Base-by-base conservation (phyloP, 2,329 filamentous ascomycete species). In the Trichoderma harzianum region DNA sequence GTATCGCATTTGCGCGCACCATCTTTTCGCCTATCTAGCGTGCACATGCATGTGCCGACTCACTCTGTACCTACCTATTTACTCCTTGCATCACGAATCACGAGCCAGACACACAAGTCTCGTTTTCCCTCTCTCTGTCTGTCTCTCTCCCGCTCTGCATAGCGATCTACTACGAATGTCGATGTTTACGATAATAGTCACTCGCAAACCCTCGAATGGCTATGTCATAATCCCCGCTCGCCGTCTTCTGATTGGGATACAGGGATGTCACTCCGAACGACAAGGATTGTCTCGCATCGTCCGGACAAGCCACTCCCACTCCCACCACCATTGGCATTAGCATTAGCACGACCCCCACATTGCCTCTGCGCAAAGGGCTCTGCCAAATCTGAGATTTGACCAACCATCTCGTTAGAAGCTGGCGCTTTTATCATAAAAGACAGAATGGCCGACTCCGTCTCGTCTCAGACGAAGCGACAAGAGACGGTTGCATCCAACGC, bases 191-290 rank as follows among this genome's bases (percentile, higher is more conserved):
- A 51, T 51, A 51, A 11, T 51, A 21, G 16, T 47, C 5, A 51
- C 10, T 21, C 10, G n/a, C 43, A 51, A 61, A 39, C 36, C 60
- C 60, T 62, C 51, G 51, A 72, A 39, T 55, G 53, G 61, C 58
- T 61, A 72, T 72, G 71, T 72, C 71, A 72, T 72, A 34, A 63
- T 67, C 71, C 26, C 71, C 71, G 67, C 71, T 51, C 21, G 34
- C 36, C n/a, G 60, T 36, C 34, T 28, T 71, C 53, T 72, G 68
- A 67, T 71, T 71, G 67, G 65, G 61, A 21, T 18, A 43, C 71
- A 55, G 28, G 67, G 53, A 66, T 72, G 71, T 67, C 68, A 72
- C 69, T 70, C 63, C 43, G 71, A 70, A 28, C 61, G 62, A 58
- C 71, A 66, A 34, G 71, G 68, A 32, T 57, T 57, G 43, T 34